Base-by-base conservation (phyloP, 1,284 basidiomycete species). In the Waitea zeae region DNA sequence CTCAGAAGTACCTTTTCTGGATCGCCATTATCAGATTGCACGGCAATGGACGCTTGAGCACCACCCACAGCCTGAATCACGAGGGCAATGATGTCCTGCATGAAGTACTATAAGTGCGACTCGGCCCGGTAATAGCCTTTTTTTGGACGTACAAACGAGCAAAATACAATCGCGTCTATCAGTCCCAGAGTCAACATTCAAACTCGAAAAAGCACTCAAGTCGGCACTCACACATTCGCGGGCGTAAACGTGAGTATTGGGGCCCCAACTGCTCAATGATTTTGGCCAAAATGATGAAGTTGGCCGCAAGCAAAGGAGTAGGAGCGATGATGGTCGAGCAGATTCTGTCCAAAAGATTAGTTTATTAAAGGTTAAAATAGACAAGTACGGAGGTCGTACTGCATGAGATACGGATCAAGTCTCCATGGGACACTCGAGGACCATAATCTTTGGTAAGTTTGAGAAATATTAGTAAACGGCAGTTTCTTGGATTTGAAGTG, bases 231-330 rank as follows among this genome's bases (percentile, higher is more conserved):
- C 54, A 57, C 32, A 34, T 35, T 24, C 32, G 42, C 1, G 51
- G 51, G 26, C 42, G 38, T 6, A 61, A 41, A 5, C 58, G 47
- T 35, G 58, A 59, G 44, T 60, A 64, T 34, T 58, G 53, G 6
- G 51, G 41, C 0, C 67, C 67, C 4, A 67, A 48, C 2, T 49
- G 43, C 0, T 42, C 38, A 31, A 66, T 62, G 34, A 67, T 47
- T 18, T 49, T 45, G 4, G 62, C 63, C 1, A 69, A 51, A n/a
- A 66, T 57, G 31, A 68, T 48, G 42, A 68, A 68, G 44, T 59
- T 61, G 3, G 60, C 62, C 3, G 64, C 64, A 2, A 64, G 50
- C 7, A 68, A 47, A 4, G 64, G 62, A 0, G 63, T 66, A 6
- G 66, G 66, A 4, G 57, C 56, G 27, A 67, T 48, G 33, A 62